Base-by-base conservation (phyloP, 2,329 filamentous ascomycete species). In the Balansia obtecta region DNA sequence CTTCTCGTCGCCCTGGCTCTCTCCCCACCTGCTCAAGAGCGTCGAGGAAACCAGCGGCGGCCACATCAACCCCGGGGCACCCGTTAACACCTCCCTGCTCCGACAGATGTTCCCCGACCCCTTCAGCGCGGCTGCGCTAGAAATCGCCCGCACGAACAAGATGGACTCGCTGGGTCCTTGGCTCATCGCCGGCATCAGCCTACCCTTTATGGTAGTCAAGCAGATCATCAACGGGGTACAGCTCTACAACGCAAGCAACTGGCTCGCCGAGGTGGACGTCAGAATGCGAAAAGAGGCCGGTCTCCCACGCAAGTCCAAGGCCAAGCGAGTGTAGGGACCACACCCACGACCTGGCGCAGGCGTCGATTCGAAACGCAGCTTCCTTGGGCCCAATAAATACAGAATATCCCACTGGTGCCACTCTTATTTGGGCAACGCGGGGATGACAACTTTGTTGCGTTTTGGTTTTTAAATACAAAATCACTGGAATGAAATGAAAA, bases 181-280 rank as follows among this genome's bases (percentile, higher is more conserved):
- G 93, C 77, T 93, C 46, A 76, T 97, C 55, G 86, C 87, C 43
- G 79, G 80, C 27, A 70, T 94, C 59, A 90, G 86, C 61, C 82
- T 85, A 58, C 90, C 90, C 12, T 74, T 96, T 64, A 97, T 97
- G 90, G 72, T 81, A 22, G 76, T 83, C 58, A 98, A 98, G 77
- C 93, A 98, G 66, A 76, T 86, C 61, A 88, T 97, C 75, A 98
- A 98, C 62, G 76, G 96, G 47, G 78, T 97, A 45, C 93, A 98
- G 73, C 77, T 98, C 59, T 80, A 95, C 62, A 95, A 96, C 69
- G 93, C 93, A 7, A 90, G 88, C 68, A 82, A 82, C 63, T 94
- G 88, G 83, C 75, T 98, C 39, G 93, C 88, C 0, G 90, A 97
- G 69, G 89, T 89, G n/a, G 93, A 98, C 61, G 68, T 85, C 37